Percentiles rank a stretch among this genome's conserved stretches.
Conservation (phyloP, 2,329 filamentous ascomycete species). For the Aureobasidium sp. region DNA sequence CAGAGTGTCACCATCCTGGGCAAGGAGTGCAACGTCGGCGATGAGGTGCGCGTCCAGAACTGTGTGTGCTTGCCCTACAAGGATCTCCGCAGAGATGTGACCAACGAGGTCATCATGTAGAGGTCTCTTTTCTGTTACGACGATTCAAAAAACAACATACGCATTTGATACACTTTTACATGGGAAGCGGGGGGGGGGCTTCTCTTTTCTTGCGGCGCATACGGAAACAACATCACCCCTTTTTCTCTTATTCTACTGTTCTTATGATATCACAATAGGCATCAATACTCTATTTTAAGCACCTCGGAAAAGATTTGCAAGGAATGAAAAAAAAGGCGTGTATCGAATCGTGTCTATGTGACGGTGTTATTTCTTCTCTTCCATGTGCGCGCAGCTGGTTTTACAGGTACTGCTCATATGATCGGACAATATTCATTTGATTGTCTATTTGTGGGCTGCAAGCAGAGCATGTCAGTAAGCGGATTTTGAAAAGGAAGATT, state of each 20-base stretch:
- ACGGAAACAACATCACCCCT: not conserved
- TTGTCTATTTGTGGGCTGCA: conserved; percentile 12
- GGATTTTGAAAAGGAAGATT: not conserved
- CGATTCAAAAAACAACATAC: not conserved
- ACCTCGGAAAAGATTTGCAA: not conserved
- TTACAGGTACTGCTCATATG: not conserved
- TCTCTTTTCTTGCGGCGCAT: not conserved
- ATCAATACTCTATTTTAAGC: not conserved
- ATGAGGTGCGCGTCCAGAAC: conserved; percentile 94
- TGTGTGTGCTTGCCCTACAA: conserved; percentile 97
- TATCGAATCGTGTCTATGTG: conserved; percentile 3
- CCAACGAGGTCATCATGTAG: conserved; percentile 88
- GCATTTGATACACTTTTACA: not conserved
- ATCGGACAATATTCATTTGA: not conserved
- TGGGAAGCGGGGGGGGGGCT: not conserved
- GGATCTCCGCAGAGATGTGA: conserved; percentile 89
- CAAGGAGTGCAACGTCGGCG: conserved; percentile 89
- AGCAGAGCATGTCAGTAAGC: not conserved
- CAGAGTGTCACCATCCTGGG: conserved; percentile 96
- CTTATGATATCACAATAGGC: conserved; percentile 7
- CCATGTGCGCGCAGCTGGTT: not conserved
- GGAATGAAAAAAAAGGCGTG: not conserved
- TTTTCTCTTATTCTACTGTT: not conserved
- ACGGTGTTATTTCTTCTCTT: not conserved
- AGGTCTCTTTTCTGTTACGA: not conserved